Base-by-base conservation (phyloP, 257 asterid species). In the Solanum etuberosum region DNA sequence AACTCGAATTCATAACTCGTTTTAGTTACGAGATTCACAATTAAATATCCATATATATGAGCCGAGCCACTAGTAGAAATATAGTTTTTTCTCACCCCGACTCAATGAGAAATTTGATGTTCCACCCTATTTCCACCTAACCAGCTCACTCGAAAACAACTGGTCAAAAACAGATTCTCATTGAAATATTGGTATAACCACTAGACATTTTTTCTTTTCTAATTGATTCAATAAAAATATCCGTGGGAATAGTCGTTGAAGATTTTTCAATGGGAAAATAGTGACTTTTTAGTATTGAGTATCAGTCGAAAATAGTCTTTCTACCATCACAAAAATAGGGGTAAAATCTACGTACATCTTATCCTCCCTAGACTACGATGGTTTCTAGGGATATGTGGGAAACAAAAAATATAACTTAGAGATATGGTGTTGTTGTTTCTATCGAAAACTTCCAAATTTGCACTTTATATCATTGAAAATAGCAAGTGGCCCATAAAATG, bases 381-480 rank as follows among this genome's bases (percentile, higher is more conserved):
- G 81, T 48, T 85, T 88, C 84, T 35, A 34, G 14, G 37, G 18
- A 57, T 85, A 34, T 18, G 14, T 16, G 34, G 80, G 6, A 34
- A 16, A 1, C 73, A 71, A 71, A 16, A 16, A 18, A 71, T 32
- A 71, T 71, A 34, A 32, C 15, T 38, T 23, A 76, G 4, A 88
- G 90, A 88, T 85, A 35, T 77, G 70, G 0, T 87, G 4, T 72
- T 88, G 74, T 72, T 88, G 89, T 89, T 63, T 5, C 46, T 48
- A 88, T 88, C 73, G 85, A 88, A 86, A 51, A 46, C 31, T 35
- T 86, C 83, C 81, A 23, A 83, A 5, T 10, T 70, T 70, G 70
- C 42, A 83, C 87, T 88, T 91, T 88, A 89, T 37, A 67, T 34
- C 40, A 48, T 80, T 83, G 68, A 74, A 48, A 48, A 38, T 1